phyloP scores from a whole-genome alignment of 1,284 basidiomycete genomes.

The Microbotryum scabiosae region DNA sequence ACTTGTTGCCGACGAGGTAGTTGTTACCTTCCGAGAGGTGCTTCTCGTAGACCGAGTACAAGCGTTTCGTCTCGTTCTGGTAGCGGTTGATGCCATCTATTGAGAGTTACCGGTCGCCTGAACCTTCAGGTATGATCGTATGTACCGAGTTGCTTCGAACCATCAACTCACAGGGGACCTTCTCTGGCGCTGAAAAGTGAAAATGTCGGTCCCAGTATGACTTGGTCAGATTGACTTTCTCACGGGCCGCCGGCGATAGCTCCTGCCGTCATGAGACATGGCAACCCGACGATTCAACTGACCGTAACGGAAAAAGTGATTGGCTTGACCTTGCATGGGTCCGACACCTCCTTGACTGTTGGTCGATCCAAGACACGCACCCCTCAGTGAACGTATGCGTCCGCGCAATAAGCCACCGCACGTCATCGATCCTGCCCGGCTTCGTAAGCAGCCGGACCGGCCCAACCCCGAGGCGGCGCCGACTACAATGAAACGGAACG shows the following conservation, averaged over 20 bases:
- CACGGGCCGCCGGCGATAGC: neutral
- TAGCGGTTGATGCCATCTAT: constrained; percentile 7
- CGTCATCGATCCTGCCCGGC: too few relatives aligned
- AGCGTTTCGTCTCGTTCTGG: constrained; percentile 26
- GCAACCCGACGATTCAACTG: neutral
- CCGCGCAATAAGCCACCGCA: too few relatives aligned
- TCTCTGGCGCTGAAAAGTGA: constrained; percentile 19
- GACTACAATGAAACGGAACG: too few relatives aligned
- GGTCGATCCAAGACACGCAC: too few relatives aligned
- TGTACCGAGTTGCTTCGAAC: too few relatives aligned
- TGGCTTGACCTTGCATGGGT: constrained; percentile 24
- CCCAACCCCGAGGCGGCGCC: too few relatives aligned
- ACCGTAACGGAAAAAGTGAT: constrained; percentile 19
- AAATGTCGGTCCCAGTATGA: too few relatives aligned
- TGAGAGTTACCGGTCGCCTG: too few relatives aligned
- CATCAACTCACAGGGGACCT: constrained; percentile 13
- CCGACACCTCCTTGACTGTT: constrained; percentile 14
- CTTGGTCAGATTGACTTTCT: neutral
- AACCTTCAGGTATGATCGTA: too few relatives aligned
- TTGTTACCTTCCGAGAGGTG: constrained; percentile 21
- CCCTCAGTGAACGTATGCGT: too few relatives aligned
- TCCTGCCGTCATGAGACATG: neutral
- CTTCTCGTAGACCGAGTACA: constrained; percentile 21
- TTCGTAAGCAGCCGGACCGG: too few relatives aligned
- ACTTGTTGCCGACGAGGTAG: constrained; percentile 27